phyloP scores from a whole-genome alignment of 2,329 filamentous ascomycete genomes.

The Cryphonectria carpinicola region DNA sequence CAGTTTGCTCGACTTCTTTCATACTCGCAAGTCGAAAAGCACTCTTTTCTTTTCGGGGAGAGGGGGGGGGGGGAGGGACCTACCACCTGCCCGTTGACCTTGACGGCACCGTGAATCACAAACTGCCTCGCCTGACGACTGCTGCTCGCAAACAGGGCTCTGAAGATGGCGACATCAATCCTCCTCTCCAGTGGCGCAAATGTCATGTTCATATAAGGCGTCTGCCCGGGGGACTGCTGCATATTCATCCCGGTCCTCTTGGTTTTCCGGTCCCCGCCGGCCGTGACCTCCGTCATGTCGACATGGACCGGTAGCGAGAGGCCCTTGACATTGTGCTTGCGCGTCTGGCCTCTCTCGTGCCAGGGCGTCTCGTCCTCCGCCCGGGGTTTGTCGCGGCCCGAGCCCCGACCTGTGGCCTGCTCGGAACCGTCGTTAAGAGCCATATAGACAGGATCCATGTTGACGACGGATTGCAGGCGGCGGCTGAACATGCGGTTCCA shows the following conservation, averaged over 20 bases:
- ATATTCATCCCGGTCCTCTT: conserved; percentile 32
- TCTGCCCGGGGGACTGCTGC: conserved; percentile 48
- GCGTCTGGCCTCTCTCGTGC: conserved; percentile 32
- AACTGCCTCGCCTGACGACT: conserved; percentile 92
- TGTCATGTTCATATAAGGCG: conserved; percentile 95
- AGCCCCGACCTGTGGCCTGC: conserved; percentile 81
- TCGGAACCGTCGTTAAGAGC: conserved; percentile 81
- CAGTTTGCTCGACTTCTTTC: neutral
- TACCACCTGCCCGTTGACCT: conserved; percentile 95
- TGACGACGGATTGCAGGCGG: conserved; percentile 78
- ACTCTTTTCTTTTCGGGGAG: no score
- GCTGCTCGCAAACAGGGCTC: conserved; percentile 92
- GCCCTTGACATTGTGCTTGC: conserved; percentile 28
- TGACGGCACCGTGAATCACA: conserved; percentile 89
- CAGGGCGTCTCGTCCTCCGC: conserved; percentile 26
- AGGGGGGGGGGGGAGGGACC: conserved; percentile 27
- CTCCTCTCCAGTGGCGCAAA: conserved; percentile 90
- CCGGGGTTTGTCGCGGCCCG: conserved; percentile 58
- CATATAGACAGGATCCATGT: conserved; percentile 82
- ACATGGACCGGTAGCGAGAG: conserved; percentile 14
- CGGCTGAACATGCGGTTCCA: conserved; percentile 93
- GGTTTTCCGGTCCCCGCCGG: neutral
- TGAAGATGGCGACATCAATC: conserved; percentile 91
- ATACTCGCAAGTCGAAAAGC: neutral
- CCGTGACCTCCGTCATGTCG: conserved; percentile 2